phyloP scores from a whole-genome alignment of 768 basidiomycete species.

The Boletus coccyginus region DNA sequence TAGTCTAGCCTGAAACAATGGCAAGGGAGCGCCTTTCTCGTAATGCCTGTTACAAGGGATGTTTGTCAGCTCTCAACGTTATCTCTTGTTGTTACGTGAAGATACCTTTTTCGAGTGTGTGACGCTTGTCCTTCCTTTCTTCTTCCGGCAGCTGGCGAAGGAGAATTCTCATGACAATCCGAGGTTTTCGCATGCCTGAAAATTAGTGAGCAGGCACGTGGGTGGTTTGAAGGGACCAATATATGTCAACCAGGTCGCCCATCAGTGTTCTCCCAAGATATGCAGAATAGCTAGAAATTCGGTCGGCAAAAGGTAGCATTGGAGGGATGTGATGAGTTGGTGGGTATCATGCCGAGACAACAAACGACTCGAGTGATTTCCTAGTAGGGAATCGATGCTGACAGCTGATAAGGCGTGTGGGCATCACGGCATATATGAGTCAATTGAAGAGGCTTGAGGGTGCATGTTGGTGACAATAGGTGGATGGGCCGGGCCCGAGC shows the following conservation, averaged over 20 bases:
- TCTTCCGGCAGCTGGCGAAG: not conserved
- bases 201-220: not conserved
- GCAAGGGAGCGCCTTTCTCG: slow-evolving; percentile 2
- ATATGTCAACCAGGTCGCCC: not conserved
- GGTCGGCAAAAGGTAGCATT: not conserved
- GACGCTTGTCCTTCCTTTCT: not conserved
- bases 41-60: not conserved
- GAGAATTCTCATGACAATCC: slow-evolving; percentile 1
- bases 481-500: not conserved
- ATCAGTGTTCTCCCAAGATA: too few relatives aligned
- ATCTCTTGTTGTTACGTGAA: slow-evolving; percentile 1
- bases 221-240: not conserved
- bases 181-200: not conserved
- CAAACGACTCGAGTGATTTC: not conserved
- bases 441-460: not conserved
- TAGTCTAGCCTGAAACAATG: not conserved
- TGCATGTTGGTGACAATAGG: not conserved
- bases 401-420: not conserved
- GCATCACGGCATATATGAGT: slow-evolving; percentile 4
- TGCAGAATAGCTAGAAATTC: too few relatives aligned
- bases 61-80: slow-evolving; percentile 15
- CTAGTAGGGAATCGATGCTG: not conserved
- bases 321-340: not conserved
- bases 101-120: not conserved
- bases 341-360: not conserved